Evolutionary conservation across 208 protist genomes (phyloP).

Genomic region (Trypanosoma avium): DNA sequence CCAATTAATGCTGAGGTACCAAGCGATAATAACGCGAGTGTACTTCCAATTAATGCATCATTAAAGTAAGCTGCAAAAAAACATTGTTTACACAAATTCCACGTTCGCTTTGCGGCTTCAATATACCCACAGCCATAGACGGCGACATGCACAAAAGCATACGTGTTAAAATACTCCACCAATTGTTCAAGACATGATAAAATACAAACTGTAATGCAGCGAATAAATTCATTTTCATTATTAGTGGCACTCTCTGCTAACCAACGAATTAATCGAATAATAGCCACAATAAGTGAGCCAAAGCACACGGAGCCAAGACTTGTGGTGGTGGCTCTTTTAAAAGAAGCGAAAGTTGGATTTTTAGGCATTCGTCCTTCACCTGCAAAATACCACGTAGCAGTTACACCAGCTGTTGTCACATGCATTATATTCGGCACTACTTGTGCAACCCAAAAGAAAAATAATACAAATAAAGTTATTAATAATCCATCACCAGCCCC

Average conservation of each 20-base stretch:
- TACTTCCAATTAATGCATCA: slow-evolving; percentile 77
- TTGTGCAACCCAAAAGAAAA: slow-evolving; percentile 34
- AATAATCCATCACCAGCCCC: slow-evolving; percentile 41
- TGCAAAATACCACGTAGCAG: slow-evolving; percentile 91
- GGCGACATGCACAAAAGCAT: slow-evolving; percentile 92
- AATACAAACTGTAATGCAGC: slow-evolving; percentile 39
- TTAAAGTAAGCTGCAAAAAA: slow-evolving; percentile 88
- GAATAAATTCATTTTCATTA: slow-evolving; percentile 53
- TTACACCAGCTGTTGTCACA: slow-evolving; percentile 74
- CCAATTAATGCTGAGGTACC: slow-evolving; percentile 53
- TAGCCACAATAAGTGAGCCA: slow-evolving; percentile 87
- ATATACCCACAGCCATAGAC: slow-evolving; percentile 93
- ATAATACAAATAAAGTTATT: slow-evolving; percentile 49
- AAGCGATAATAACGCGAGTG: slow-evolving; percentile 60
- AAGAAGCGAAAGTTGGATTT: slow-evolving; percentile 67
- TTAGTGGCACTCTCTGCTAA: slow-evolving; percentile 33
- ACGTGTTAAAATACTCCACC: slow-evolving; percentile 90
- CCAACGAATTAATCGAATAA: slow-evolving; percentile 77
- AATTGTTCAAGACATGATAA: slow-evolving; percentile 59
- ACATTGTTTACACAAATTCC: slow-evolving; percentile 71
- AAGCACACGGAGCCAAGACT: slow-evolving; percentile 93
- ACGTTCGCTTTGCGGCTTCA: slow-evolving; percentile 87
- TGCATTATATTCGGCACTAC: slow-evolving; percentile 78
- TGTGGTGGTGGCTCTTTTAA: slow-evolving; percentile 76
- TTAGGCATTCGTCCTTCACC: slow-evolving; percentile 59